A percentile compares a stretch with the other conserved stretches of the same genome.
phyloP scores from a whole-genome alignment of 176 grass and related monocot species.

The Carex littledalei region DNA sequence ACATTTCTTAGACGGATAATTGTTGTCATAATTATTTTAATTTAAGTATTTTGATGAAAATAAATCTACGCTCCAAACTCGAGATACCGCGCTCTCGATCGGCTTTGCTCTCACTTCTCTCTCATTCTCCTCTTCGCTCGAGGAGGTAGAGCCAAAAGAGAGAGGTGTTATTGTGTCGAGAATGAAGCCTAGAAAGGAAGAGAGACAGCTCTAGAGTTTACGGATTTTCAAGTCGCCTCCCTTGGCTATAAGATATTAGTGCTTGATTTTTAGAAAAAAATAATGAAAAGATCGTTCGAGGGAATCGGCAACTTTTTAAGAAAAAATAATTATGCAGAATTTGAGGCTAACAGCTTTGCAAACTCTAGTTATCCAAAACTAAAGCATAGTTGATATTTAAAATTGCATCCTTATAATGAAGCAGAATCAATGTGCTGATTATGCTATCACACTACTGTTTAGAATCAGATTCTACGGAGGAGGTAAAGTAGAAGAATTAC shows the following conservation, averaged over 20 bases:
- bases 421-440: conserved; percentile 9
- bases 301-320: background rate
- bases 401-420: background rate
- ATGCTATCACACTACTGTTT: conserved; percentile 8
- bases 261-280: background rate
- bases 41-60: no score
- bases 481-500: conserved; percentile 21
- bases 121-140: no score
- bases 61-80: no score
- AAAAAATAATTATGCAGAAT: background rate
- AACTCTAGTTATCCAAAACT: background rate
- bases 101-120: no score
- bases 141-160: no score
- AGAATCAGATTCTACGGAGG: conserved; percentile 2
- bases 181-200: no score
- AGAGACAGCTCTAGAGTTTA: no score
- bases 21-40: no score
- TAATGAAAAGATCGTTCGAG: background rate
- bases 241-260: background rate
- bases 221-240: no score
- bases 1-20: background rate
- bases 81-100: no score
- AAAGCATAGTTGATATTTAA: conserved; percentile 6
- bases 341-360: background rate
- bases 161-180: no score